Percentiles rank a stretch among this genome's conserved stretches.
phyloP scores from a whole-genome alignment of 2,329 filamentous ascomycete genomes.

The Aspergillus hiratsukae region DNA sequence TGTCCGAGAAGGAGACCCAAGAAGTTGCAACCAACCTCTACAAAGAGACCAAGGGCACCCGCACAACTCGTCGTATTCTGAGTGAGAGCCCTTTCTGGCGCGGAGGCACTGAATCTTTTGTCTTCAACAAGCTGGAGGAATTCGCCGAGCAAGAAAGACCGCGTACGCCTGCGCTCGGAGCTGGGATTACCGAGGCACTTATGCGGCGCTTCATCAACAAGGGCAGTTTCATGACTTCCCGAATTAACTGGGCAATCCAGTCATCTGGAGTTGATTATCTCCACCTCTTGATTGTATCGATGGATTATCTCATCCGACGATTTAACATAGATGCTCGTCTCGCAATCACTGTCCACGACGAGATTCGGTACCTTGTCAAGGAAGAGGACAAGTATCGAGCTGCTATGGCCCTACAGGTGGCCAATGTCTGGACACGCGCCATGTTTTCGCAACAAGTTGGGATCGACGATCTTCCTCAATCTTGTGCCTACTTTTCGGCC shows the following conservation, averaged over 20 bases:
- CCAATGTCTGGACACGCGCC: constrained; percentile 93
- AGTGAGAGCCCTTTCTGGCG: constrained; percentile 82
- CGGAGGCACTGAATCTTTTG: constrained; percentile 92
- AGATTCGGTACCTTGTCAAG: constrained; percentile 89
- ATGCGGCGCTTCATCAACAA: constrained; percentile 84
- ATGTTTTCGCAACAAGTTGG: constrained; percentile 98
- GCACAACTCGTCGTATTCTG: constrained; percentile 69
- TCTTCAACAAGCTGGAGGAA: constrained; percentile 97
- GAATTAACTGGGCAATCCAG: constrained; percentile 99
- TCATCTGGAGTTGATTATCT: constrained; percentile 96
- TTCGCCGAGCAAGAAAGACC: constrained; percentile 93
- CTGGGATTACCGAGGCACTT: constrained; percentile 91
- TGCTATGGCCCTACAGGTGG: constrained; percentile 87
- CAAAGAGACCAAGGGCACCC: constrained; percentile 81
- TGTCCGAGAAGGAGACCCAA: constrained; percentile 74
- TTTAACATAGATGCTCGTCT: constrained; percentile 83
- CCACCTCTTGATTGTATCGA: constrained; percentile 84
- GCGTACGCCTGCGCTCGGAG: constrained; percentile 84
- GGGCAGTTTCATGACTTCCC: constrained; percentile 87
- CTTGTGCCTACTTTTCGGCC: constrained; percentile 92
- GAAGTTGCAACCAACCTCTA: constrained; percentile 77
- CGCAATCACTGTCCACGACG: constrained; percentile 92
- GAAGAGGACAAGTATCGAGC: constrained; percentile 81
- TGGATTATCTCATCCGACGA: constrained; percentile 86
- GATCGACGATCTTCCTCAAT: constrained; percentile 89